A percentile compares a stretch with the other conserved stretches of the same genome.
phyloP scores from a whole-genome alignment of 192 early-diverging fungal genomes.

The Coemansia sp. region DNA sequence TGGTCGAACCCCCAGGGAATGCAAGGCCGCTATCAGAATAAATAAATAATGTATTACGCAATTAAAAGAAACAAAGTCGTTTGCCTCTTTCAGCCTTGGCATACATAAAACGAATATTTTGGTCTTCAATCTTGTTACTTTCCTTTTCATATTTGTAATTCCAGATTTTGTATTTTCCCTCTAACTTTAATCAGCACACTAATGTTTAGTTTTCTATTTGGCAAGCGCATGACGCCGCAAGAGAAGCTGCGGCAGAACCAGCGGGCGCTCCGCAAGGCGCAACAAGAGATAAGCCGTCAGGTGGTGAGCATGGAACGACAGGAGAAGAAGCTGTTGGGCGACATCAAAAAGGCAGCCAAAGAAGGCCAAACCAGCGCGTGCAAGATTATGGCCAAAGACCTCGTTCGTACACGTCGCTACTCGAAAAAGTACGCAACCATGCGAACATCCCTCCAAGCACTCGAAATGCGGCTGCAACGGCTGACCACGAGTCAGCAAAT shows the following conservation, averaged over 20 bases:
- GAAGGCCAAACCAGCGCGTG: constrained; percentile 83
- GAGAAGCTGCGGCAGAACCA: constrained; percentile 92
- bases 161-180: too few species aligned
- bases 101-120: too few species aligned
- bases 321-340: constrained; percentile 92
- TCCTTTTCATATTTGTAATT: too few species aligned
- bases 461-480: constrained; percentile 74
- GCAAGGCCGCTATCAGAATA: too few species aligned
- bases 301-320: constrained; percentile 83
- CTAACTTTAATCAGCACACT: not conserved
- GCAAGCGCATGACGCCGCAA: constrained; percentile 77
- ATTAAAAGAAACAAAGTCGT: too few species aligned
- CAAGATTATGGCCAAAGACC: constrained; percentile 97
- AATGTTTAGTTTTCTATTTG: constrained; percentile 71
- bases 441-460: constrained; percentile 91
- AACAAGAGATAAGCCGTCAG: constrained; percentile 91
- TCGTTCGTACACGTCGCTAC: constrained; percentile 90
- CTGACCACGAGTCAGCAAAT: constrained; percentile 94
- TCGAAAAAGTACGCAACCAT: constrained; percentile 97
- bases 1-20: not conserved
- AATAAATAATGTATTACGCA: too few species aligned
- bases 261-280: constrained; percentile 80
- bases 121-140: too few species aligned
- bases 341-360: constrained; percentile 92
- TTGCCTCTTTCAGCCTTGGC: too few species aligned